phyloP scores from a whole-genome alignment of 257 asterid species.

The Penstemon barbatus region DNA sequence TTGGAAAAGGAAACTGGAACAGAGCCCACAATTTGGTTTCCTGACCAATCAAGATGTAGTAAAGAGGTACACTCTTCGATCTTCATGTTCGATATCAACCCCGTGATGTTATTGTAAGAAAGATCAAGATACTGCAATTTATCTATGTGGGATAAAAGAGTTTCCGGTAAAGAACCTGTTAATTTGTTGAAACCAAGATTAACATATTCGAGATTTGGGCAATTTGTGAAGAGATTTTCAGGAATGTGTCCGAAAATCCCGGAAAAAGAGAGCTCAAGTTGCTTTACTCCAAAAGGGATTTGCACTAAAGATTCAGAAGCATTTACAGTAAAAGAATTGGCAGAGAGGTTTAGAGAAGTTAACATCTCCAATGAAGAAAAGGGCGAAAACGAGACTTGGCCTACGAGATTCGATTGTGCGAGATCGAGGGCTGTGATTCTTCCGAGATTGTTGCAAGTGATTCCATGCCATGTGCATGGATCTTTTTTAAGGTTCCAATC shows the following conservation, averaged over 20 bases:
- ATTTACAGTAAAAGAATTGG: constrained; percentile 54
- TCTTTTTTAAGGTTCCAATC: constrained; percentile 56
- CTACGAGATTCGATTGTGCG: constrained; percentile 62
- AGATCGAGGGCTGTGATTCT: constrained; percentile 72
- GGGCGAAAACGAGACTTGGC: constrained; percentile 56
- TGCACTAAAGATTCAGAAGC: constrained; percentile 54
- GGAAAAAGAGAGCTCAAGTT: constrained; percentile 66
- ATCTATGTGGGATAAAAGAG: constrained; percentile 47
- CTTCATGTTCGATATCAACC: constrained; percentile 48
- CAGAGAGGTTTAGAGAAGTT: constrained; percentile 63
- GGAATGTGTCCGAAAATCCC: constrained; percentile 66
- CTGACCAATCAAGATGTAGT: constrained; percentile 68
- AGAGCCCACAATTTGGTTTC: constrained; percentile 57
- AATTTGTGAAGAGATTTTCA: constrained; percentile 47
- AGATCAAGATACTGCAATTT: constrained; percentile 66
- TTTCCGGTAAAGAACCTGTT: constrained; percentile 60
- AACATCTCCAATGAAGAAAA: constrained; percentile 60
- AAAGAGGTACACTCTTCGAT: constrained; percentile 67
- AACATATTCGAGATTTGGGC: constrained; percentile 67
- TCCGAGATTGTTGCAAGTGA: constrained; percentile 59
- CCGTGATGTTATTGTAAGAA: constrained; percentile 76
- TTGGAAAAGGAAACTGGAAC: constrained; percentile 64
- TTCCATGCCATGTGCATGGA: constrained; percentile 73
- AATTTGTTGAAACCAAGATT: constrained; percentile 77
- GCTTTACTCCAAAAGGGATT: constrained; percentile 54